A percentile compares a stretch with the other conserved stretches of the same genome.
These are phyloP conservation scores for Alternaria ventricosa DNA, from an alignment of 2,329 filamentous ascomycete genomes.

Conservation along the genomic window DNA sequence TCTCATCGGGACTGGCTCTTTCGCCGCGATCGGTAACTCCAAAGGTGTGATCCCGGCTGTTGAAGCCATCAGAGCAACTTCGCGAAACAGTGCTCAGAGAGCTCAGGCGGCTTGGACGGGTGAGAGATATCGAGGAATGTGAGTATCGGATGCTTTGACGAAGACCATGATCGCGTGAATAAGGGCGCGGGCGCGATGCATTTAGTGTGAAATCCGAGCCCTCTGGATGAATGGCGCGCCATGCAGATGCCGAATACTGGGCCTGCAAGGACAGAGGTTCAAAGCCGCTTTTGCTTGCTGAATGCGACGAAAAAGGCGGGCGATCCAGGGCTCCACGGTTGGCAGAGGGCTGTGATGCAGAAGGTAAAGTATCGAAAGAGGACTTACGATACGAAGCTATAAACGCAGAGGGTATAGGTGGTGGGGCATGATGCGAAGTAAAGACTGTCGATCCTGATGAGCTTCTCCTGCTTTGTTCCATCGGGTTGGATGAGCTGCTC, in stretches of 20 bases:
- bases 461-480: conserved; percentile 28
- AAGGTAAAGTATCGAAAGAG: conserved; percentile 19
- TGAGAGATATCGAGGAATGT: conserved; percentile 38
- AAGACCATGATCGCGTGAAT: conserved; percentile 24
- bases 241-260: conserved; percentile 41
- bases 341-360: conserved; percentile 22
- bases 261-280: conserved; percentile 34
- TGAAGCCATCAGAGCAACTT: conserved; percentile 27
- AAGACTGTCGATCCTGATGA: conserved; percentile 34
- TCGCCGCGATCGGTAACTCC: conserved; percentile 6
- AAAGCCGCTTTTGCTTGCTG: conserved; percentile 23
- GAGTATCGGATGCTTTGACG: conserved; percentile 23
- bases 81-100: conserved; percentile 29
- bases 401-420: conserved; percentile 35
- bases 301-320: conserved; percentile 28
- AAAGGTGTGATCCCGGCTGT: conserved; percentile 13
- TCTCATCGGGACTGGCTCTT: conserved; percentile 20
- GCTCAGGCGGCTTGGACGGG: conserved; percentile 40
- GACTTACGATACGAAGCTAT: conserved; percentile 18
- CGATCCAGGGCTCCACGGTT: conserved; percentile 16
- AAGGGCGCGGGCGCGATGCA: conserved; percentile 28
- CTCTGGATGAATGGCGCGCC: conserved; percentile 41
- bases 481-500: conserved; percentile 23
- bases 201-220: conserved; percentile 21
- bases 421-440: conserved; percentile 36